phyloP scores from a whole-genome alignment of 2,329 filamentous ascomycete species.

The Claviceps purpurea region DNA sequence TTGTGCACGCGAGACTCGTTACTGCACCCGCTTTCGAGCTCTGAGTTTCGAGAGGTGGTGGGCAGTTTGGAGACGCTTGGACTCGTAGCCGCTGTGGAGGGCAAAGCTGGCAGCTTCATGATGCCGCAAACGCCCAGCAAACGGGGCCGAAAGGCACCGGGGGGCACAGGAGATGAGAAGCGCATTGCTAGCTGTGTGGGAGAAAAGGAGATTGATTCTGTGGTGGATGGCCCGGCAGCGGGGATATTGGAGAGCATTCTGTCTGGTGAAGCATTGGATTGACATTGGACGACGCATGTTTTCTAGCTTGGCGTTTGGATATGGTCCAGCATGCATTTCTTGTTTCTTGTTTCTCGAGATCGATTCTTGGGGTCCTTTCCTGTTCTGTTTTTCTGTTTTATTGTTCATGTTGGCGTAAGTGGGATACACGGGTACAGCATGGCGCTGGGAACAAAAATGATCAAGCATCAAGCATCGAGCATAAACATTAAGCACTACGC shows the following conservation, averaged over 20 bases:
- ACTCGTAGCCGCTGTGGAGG: conserved; percentile 58
- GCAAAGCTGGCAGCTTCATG: conserved; percentile 53
- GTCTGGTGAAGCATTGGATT: conserved; percentile 46
- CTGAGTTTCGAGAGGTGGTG: conserved; percentile 89
- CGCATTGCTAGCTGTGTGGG: conserved; percentile 65
- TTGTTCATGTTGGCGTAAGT: not conserved
- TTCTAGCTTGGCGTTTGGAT: not conserved
- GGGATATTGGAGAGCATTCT: conserved; percentile 51
- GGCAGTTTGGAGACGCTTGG: conserved; percentile 81
- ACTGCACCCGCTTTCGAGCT: conserved; percentile 75
- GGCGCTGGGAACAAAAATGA: not conserved
- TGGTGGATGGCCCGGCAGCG: conserved; percentile 48
- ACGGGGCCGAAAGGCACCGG: conserved; percentile 44
- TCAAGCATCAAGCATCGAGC: not conserved
- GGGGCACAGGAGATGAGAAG: conserved; percentile 54
- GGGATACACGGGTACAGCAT: not conserved
- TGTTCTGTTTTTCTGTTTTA: not conserved
- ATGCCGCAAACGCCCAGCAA: conserved; percentile 58
- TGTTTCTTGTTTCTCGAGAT: not conserved
- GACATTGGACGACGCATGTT: conserved; percentile 3
- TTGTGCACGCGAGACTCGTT: conserved; percentile 82
- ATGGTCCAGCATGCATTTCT: not conserved
- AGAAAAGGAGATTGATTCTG: conserved; percentile 63
- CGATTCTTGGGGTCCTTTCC: not conserved
- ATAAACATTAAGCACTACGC: too few relatives aligned